These are phyloP conservation scores for Nicotiana tomentosiformis DNA, from an alignment of 257 asterid genomes.

Conservation along the genomic window DNA sequence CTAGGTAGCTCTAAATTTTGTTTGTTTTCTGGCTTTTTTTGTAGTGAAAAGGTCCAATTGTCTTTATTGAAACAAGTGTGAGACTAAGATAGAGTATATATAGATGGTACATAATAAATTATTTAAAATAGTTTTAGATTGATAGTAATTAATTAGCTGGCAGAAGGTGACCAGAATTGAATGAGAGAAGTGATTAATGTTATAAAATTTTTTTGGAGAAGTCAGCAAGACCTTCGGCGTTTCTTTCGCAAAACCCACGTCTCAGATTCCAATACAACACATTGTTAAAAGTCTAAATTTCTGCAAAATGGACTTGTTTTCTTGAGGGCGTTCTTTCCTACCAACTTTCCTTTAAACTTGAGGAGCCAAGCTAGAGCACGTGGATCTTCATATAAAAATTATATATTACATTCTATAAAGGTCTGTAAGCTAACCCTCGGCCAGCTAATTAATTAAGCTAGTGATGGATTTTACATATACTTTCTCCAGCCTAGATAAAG, in stretches of 20 bases:
- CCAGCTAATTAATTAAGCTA: neutral
- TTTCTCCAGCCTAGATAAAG: constrained; percentile 1
- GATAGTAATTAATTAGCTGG: constrained; percentile 45
- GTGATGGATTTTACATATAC: neutral
- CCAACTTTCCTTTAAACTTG: constrained; percentile 29
- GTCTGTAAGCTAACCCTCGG: neutral
- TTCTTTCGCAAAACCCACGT: constrained; percentile 68
- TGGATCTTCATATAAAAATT: constrained; percentile 32
- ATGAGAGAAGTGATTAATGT: constrained; percentile 1
- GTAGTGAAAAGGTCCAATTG: neutral
- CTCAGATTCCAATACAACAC: constrained; percentile 40
- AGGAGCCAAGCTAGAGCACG: constrained; percentile 37
- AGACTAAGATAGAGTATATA: neutral
- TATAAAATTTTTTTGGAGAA: neutral
- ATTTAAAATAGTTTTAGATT: constrained; percentile 33
- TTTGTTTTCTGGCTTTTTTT: neutral
- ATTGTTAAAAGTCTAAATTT: constrained; percentile 8
- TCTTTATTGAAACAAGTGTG: constrained; percentile 4
- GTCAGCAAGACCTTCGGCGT: constrained; percentile 64
- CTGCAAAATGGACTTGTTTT: constrained; percentile 11
- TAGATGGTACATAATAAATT: neutral
- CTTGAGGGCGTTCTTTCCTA: constrained; percentile 26
- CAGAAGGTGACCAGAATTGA: constrained; percentile 26
- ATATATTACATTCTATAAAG: constrained; percentile 37
- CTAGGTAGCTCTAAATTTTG: neutral